Base-by-base conservation (phyloP, 495 filamentous ascomycete species). In the Pseudomonodictys pantanalensis region DNA sequence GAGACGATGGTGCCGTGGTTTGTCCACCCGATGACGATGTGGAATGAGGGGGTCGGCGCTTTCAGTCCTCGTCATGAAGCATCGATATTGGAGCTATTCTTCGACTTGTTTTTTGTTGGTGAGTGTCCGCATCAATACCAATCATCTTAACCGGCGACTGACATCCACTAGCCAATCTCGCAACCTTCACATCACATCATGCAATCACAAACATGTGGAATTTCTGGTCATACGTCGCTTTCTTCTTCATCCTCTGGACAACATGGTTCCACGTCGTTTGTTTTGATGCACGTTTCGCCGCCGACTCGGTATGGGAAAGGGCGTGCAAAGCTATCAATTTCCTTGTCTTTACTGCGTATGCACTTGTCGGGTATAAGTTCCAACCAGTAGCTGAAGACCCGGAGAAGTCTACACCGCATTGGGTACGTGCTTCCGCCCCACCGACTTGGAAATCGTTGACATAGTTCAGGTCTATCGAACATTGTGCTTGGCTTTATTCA, bases 71-170 rank as follows among this genome's bases (percentile, higher is more conserved):
- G 72, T 9, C 72, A 77, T 42, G 82, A 84, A 64, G 78, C 81
- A 5, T 80, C 70, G 1, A 74, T 76, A 5, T 75, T 81, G 32
- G 80, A 87, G 62, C 72, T 86, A 12, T 88, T 88, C 71, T 86
- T 81, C 65, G 85, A 88, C 65, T 72, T 87, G 4, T 87, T 86
- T 70, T 83, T 87, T 60, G 84, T 86, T 22, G 83, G 45, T 48
- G 20, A 23, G 50, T 15, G 42, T n/a, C n/a, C n/a, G n/a, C n/a
- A n/a, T n/a, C n/a, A n/a, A n/a, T n/a, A n/a, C n/a, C n/a, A n/a
- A 3, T 17, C 3, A 51, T 28, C 10, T 12, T 30, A 3, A 15
- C 15, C 15, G 11, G 18, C 48, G 3, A 51, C 11, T 51, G 10
- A 51, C n/a, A 39, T 9, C 20, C 32, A 22, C 32, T 41, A 15